Evolutionary conservation across 768 basidiomycete genomes (phyloP), one percentile per base, ranked within the genome.

Genomic region (Russula sp.): DNA sequence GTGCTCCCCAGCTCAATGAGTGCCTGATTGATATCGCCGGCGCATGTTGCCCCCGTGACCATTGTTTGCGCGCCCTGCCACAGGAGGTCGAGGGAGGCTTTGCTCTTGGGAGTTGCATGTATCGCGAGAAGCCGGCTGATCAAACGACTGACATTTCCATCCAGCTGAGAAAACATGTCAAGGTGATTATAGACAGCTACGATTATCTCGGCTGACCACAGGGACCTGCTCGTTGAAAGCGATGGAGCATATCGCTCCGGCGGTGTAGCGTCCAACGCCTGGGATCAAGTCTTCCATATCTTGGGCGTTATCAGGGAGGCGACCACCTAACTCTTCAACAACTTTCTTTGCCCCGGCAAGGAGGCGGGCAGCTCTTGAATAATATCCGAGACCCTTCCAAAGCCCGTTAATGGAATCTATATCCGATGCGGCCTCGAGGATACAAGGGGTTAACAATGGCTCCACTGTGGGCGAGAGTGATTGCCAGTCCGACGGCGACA

Each of bases 1-100:
- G 93, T 96, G 70, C 90, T 90, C 52, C 95, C 95, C 7, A 98
- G 83, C 70, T 98, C 95, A 71, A 98, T 98, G 54, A 98, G 78
- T 14, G 90, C 93, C 75, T 97, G 89, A 69, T 96, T 96, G 65
- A 94, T 78, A 70, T 95, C 90, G 18, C 93, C 92, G 0, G 93
- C 82, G 64, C 79, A 72, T 38, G 81, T 78, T 52, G 77, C 70
- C 13, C 65, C 76, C 43, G 82, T 73, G 10, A 97, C 87, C 71
- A 97, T 80, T 3, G 77, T 78, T 43, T 77, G 77, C 1, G 94
- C 94, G 5, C 82, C 86, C 5, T 77, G 73, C 94, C 94, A 97
- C n/a, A 98, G 75, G 56, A 89, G 72, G 67, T 93, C 86, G 55
- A 90, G 80, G 0, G 89, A 87, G 11, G 75, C 69, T 70, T 94